A percentile compares a stretch with the other conserved stretches of the same genome.
Evolutionary conservation across 768 basidiomycete genomes (phyloP).

Genomic region (Neoboletus subvelutipes): DNA sequence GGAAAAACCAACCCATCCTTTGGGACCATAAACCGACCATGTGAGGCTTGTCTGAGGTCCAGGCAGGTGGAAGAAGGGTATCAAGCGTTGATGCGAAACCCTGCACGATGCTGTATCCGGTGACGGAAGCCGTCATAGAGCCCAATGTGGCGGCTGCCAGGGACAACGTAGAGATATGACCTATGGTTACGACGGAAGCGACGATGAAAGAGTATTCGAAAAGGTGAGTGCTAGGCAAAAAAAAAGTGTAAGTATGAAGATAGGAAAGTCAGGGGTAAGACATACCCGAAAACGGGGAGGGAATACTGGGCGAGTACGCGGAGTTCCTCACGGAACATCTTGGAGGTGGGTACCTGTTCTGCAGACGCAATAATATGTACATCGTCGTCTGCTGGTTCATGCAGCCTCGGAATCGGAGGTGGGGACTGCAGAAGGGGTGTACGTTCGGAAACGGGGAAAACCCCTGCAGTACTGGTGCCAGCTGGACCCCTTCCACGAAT

Average conservation of each 20-base stretch:
- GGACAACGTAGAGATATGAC: conserved; percentile 86
- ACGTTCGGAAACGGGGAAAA: conserved; percentile 38
- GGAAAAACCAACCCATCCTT: conserved; percentile 64
- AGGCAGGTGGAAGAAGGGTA: conserved; percentile 91
- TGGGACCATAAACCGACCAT: conserved; percentile 91
- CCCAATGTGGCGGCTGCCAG: conserved; percentile 80
- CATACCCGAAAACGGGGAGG: conserved; percentile 70
- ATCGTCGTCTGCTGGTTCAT: conserved; percentile 44
- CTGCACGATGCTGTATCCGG: conserved; percentile 63
- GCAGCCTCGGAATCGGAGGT: conserved; percentile 55
- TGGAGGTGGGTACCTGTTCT: conserved; percentile 22
- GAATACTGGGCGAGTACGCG: conserved; percentile 60
- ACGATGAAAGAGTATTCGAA: conserved; percentile 87
- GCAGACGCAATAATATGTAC: conserved; percentile 2
- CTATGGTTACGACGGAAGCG: conserved; percentile 81
- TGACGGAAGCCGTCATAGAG: conserved; percentile 69
- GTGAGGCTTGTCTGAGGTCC: conserved; percentile 83
- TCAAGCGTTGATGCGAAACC: conserved; percentile 86
- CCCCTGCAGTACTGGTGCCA: not conserved
- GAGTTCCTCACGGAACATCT: conserved; percentile 58
- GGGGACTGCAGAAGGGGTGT: conserved; percentile 53
- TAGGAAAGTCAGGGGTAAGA: conserved; percentile 6
- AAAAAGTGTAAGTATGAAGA: conserved; percentile 2
- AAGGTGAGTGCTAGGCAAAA: conserved; percentile 58
- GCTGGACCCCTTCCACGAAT: conserved; percentile 11